A percentile compares a stretch with the other conserved stretches of the same genome.
These are phyloP conservation scores for Antrodiella citrinella DNA, from an alignment of 768 basidiomycete species.

Conservation along the genomic window DNA sequence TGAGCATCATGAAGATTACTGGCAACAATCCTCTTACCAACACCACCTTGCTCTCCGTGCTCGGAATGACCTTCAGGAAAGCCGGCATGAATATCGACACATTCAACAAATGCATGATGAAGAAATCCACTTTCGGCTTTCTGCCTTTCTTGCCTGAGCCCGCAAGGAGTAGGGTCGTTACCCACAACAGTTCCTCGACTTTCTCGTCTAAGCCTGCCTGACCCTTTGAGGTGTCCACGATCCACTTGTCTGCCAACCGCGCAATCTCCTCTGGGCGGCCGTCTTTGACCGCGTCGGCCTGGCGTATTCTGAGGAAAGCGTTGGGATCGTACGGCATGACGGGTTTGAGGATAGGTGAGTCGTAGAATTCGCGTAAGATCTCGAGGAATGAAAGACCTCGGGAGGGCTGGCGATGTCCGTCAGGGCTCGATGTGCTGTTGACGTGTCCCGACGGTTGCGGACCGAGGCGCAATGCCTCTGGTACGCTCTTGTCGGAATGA, in stretches of 20 bases:
- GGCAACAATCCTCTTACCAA: conserved; percentile 39
- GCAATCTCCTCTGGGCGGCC: conserved; percentile 38
- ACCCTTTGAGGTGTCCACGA: conserved; percentile 25
- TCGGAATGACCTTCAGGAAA: conserved; percentile 25
- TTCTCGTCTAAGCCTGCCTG: conserved; percentile 31
- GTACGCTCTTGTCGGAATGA: conserved; percentile 21
- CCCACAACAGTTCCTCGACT: conserved; percentile 44
- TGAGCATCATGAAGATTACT: conserved; percentile 25
- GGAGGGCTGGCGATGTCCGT: conserved; percentile 17
- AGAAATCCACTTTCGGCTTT: conserved; percentile 45
- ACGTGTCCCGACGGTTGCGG: neutral
- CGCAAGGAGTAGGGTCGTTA: conserved; percentile 37
- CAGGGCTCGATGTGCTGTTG: neutral
- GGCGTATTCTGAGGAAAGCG: conserved; percentile 29
- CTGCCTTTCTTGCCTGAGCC: conserved; percentile 38
- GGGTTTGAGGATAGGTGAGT: conserved; percentile 39
- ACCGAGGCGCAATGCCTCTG: conserved; percentile 26
- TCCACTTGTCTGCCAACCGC: conserved; percentile 34
- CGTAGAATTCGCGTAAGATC: conserved; percentile 43
- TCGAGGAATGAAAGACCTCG: conserved; percentile 37
- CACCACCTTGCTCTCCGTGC: conserved; percentile 30
- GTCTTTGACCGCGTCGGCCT: conserved; percentile 25
- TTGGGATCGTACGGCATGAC: conserved; percentile 45
- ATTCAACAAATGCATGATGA: conserved; percentile 53
- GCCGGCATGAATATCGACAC: conserved; percentile 43